Evolutionary conservation across 1,284 basidiomycete genomes (phyloP).

Genomic region (Stygiomarasmius scandens): DNA sequence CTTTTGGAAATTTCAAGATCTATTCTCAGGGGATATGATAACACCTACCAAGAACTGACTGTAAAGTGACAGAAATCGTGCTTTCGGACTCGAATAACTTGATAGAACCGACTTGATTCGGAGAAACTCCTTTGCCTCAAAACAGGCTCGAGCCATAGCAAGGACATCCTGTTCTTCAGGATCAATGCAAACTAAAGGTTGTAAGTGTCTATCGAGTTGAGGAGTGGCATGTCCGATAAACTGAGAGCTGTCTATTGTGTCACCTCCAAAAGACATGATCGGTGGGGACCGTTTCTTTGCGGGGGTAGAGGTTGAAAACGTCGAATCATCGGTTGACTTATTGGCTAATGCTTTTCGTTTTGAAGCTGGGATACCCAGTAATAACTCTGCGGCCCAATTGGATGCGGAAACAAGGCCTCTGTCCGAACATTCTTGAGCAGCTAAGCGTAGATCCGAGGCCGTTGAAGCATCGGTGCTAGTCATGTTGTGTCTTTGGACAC

Average conservation of each 20-base stretch:
- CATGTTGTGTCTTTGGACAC: no score
- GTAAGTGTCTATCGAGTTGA: background rate
- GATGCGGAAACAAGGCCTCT: conserved; percentile 62
- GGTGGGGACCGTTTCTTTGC: background rate
- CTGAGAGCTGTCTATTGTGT: background rate
- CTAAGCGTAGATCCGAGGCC: conserved; percentile 44
- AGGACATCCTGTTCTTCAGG: conserved; percentile 11
- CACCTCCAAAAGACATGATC: background rate
- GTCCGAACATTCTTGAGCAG: conserved; percentile 63
- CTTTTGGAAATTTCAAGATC: conserved; percentile 8
- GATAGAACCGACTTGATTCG: background rate
- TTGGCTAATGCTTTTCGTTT: no score
- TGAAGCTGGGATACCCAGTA: no score
- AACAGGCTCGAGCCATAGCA: conserved; percentile 13
- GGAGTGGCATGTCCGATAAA: background rate
- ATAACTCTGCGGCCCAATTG: conserved; percentile 54
- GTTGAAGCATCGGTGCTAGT: no score
- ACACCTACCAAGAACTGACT: conserved; percentile 13
- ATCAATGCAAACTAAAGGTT: background rate
- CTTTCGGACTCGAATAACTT: conserved; percentile 8
- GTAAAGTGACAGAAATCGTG: conserved; percentile 13
- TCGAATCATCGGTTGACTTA: background rate
- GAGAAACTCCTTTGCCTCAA: conserved; percentile 14
- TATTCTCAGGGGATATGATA: background rate
- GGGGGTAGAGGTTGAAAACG: background rate